Percentiles rank a stretch among this genome's conserved stretches.
These are phyloP conservation scores for Selaginella tamariscina DNA, from an alignment of 75 land plant genomes.

Conservation along the genomic window DNA sequence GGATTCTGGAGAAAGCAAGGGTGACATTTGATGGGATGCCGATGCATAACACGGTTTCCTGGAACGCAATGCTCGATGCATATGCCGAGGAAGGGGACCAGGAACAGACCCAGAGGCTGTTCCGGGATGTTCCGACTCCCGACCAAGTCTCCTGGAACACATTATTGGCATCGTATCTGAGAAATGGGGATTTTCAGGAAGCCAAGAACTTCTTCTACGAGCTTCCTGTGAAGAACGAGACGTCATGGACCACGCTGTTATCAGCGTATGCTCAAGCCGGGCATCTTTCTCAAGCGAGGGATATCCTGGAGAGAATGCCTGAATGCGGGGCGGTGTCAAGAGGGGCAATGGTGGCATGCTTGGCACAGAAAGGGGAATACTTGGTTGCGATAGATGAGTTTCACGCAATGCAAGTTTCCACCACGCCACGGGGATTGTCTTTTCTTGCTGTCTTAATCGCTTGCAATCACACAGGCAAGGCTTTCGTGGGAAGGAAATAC, in stretches of 20 bases:
- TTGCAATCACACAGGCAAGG: not conserved
- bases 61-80: not conserved
- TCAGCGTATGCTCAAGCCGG: not conserved
- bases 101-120: not conserved
- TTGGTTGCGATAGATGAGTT: not conserved
- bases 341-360: not conserved
- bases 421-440: not conserved
- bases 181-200: not conserved
- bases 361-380: not conserved
- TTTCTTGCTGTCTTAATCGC: slow-evolving; percentile 5
- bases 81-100: not conserved
- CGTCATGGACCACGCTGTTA: not conserved
- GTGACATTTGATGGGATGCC: not conserved
- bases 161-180: not conserved
- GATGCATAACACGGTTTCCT: not conserved
- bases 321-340: not conserved
- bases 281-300: not conserved
- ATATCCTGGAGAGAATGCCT: not conserved
- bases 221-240: not conserved
- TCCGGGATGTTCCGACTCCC: not conserved
- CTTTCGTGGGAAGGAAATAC: not conserved
- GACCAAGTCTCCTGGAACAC: slow-evolving; percentile 11
- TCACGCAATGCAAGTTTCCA: not conserved
- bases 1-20: not conserved
- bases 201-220: not conserved